Conservation (phyloP, 2,329 filamentous ascomycete genomes). For the Hypoxylon sp. region DNA sequence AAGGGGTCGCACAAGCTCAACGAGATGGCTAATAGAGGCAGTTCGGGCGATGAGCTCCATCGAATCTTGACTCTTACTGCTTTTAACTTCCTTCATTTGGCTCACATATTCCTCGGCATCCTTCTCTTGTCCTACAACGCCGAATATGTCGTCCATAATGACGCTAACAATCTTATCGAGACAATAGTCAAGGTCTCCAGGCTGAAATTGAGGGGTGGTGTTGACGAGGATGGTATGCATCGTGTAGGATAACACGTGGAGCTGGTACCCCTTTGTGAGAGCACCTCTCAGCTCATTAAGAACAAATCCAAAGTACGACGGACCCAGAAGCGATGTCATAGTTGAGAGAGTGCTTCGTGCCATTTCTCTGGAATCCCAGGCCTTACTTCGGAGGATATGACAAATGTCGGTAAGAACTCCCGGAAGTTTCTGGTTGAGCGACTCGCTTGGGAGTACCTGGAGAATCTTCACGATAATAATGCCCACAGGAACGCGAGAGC, state of each 20-base stretch:
- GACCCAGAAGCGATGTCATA: conserved; percentile 84
- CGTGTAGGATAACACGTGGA: conserved; percentile 95
- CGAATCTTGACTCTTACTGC: conserved; percentile 97
- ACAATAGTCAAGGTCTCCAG: conserved; percentile 92
- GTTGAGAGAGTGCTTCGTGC: conserved; percentile 89
- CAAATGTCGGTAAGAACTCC: conserved; percentile 91
- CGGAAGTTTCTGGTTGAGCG: conserved; percentile 82
- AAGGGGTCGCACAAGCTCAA: conserved; percentile 82
- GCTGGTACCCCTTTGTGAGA: conserved; percentile 87
- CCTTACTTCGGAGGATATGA: conserved; percentile 90
- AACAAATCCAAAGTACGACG: conserved; percentile 90
- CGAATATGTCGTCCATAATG: conserved; percentile 98
- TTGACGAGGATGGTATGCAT: conserved; percentile 90
- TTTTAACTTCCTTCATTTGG: conserved; percentile 98
- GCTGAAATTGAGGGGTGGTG: conserved; percentile 78
- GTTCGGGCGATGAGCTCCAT: conserved; percentile 93
- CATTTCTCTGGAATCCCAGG: conserved; percentile 90
- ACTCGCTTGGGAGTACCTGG: conserved; percentile 79
- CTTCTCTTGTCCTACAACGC: conserved; percentile 92
- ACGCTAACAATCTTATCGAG: conserved; percentile 82
- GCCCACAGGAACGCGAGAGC: conserved; percentile 89
- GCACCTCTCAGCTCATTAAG: conserved; percentile 89
- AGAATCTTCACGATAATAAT: conserved; percentile 91
- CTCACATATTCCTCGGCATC: conserved; percentile 95
- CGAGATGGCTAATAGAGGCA: conserved; percentile 80